These are phyloP conservation scores for Vickermania spadyakhi DNA, from an alignment of 208 protist species.

Conservation along the genomic window DNA sequence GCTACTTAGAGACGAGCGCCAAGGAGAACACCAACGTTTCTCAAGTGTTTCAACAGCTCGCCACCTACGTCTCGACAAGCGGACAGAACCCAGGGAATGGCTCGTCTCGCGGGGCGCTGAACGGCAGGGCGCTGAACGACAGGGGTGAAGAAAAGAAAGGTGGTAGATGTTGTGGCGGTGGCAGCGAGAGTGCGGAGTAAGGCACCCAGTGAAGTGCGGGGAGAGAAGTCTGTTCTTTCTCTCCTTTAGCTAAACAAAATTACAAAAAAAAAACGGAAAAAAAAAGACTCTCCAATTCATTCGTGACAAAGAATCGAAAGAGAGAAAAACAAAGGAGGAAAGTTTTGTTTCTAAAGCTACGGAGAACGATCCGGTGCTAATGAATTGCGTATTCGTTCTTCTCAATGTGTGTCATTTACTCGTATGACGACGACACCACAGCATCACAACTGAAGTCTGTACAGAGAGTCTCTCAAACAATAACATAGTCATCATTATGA, in stretches of 20 bases:
- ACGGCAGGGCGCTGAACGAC: slow-evolving; percentile 2
- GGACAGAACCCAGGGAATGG: background rate
- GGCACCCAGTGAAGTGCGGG: too few species aligned
- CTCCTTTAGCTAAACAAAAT: slow-evolving; percentile 3
- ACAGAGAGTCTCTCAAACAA: too few species aligned
- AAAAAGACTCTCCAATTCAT: background rate
- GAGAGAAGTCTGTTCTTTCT: too few species aligned
- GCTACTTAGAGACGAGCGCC: slow-evolving; percentile 82
- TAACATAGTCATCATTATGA: too few species aligned
- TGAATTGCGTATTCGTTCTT: too few species aligned
- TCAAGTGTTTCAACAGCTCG: slow-evolving; percentile 74
- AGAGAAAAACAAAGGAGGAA: too few species aligned
- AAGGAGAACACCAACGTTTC: slow-evolving; percentile 86
- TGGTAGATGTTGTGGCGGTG: slow-evolving; percentile 13
- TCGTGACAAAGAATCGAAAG: slow-evolving; percentile 1
- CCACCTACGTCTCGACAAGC: slow-evolving; percentile 40
- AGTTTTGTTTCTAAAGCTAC: too few species aligned
- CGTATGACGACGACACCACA: too few species aligned
- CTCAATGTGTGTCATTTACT: too few species aligned
- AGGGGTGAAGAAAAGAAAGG: slow-evolving; percentile 16
- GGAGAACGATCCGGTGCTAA: too few species aligned
- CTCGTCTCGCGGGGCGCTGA: background rate
- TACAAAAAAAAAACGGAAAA: slow-evolving; percentile 7
- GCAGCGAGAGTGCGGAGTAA: slow-evolving; percentile 10
- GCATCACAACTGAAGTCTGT: too few species aligned